Conservation (phyloP, 306 rosid genomes). For the Cicer bijugum region DNA sequence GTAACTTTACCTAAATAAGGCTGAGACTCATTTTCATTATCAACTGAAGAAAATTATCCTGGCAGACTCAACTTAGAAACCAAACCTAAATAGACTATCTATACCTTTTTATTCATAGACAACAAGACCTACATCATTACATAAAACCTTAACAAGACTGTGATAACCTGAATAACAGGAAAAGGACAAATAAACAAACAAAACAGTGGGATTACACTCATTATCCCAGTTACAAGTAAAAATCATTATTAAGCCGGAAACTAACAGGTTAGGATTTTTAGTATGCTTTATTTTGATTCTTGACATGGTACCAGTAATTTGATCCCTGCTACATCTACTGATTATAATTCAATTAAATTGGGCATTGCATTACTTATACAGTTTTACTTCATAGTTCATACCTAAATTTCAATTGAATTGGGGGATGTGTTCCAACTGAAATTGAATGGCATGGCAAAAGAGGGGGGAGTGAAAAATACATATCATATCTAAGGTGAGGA, state of each 20-base stretch:
- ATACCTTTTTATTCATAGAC: not conserved
- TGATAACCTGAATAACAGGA: not conserved
- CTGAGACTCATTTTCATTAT: not conserved
- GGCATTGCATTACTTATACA: not conserved
- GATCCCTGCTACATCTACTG: not conserved
- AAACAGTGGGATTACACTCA: constrained; percentile 11
- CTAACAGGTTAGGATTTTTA: constrained; percentile 9
- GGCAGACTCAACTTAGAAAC: constrained; percentile 28
- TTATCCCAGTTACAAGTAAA: constrained; percentile 6
- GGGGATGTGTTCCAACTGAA: not conserved
- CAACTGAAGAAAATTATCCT: constrained; percentile 2
- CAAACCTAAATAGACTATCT: not conserved
- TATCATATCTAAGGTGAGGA: constrained; percentile 25
- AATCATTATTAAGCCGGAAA: not conserved
- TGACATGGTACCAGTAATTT: not conserved
- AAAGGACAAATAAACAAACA: not conserved
- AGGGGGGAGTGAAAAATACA: not conserved
- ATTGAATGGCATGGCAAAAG: constrained; percentile 15
- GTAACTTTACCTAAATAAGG: not conserved
- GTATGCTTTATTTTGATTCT: not conserved
- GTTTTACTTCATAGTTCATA: not conserved
- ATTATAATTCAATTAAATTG: not conserved
- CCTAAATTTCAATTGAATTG: constrained; percentile 1
- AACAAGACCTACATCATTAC: constrained; percentile 1
- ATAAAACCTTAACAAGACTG: not conserved